Conservation (phyloP, 371 early-diverging fungal species). For the Phascolomyces articulosus region DNA sequence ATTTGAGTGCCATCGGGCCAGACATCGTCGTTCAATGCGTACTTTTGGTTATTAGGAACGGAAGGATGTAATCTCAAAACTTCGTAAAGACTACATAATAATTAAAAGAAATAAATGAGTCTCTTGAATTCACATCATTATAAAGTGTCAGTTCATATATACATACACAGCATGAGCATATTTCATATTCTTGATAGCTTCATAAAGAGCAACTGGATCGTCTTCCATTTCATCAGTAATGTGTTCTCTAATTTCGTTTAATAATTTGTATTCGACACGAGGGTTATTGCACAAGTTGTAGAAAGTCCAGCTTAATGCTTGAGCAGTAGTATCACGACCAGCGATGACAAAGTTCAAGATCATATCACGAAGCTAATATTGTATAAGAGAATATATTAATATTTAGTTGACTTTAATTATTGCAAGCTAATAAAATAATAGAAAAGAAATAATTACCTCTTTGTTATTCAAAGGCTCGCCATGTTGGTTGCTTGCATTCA, state of each 20-base stretch:
- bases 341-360: slow-evolving; percentile 58
- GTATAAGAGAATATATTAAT: too few species aligned
- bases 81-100: slow-evolving; percentile 50
- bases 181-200: slow-evolving; percentile 46
- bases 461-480: slow-evolving; percentile 35
- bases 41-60: slow-evolving; percentile 70
- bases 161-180: slow-evolving; percentile 32
- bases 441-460: slow-evolving; percentile 19
- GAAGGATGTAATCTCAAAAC: slow-evolving; percentile 71
- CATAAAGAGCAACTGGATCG: slow-evolving; percentile 47
- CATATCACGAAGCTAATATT: slow-evolving; percentile 46
- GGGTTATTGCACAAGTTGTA: slow-evolving; percentile 53
- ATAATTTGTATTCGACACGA: slow-evolving; percentile 40
- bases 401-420: too few species aligned
- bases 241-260: slow-evolving; percentile 45
- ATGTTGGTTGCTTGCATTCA: slow-evolving; percentile 44
- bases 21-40: slow-evolving; percentile 65
- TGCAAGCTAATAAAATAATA: not conserved
- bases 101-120: not conserved
- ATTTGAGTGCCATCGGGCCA: slow-evolving; percentile 74
- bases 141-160: too few species aligned
- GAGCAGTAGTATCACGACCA: slow-evolving; percentile 77
- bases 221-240: slow-evolving; percentile 29
- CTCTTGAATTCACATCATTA: slow-evolving; percentile 47
- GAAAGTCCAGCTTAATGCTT: slow-evolving; percentile 71